Base-by-base conservation (phyloP, 1,284 basidiomycete species). In the Tausonia pullulans region DNA sequence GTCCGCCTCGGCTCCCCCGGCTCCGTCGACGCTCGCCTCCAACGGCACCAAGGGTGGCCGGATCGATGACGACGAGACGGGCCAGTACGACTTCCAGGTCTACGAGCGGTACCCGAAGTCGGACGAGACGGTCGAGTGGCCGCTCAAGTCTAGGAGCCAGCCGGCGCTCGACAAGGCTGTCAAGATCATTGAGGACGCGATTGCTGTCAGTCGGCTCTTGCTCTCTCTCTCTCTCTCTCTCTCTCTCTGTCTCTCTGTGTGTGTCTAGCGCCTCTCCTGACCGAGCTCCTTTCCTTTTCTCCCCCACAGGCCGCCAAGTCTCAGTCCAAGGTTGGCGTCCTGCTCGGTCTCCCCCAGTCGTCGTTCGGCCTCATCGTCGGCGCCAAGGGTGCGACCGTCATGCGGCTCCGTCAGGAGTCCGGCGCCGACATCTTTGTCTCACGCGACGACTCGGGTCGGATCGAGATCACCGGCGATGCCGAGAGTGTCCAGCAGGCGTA, bases 391-490 rank as follows among this genome's bases (percentile, higher is more conserved):
- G 73, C 89, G n/a, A 94, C 90, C 70, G 88, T 94, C 65, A 80
- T 85, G 60, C 85, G 90, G 63, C 81, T 95, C 58, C 85, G 91
- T 67, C 82, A 81, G 64, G 89, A 92, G 77, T 93, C 88, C 62
- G 88, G 89, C 52, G 87, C 90, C 63, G 90, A 93, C 74, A 91
- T 95, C 69, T 88, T 84, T 55, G 88, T 94, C 68, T 84, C 88
- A 74, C 84, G 87, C 69, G 89, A 92, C 69, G 87, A 87, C 72
- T 88, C 81, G 72, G 85, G 85, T 40, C 90, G 93, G 71, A 83
- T 65, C 43, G 59, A 65, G 59, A 65, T 65, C 59, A 59, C 55
- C 40, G 90, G 91, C 69, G 71, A 86, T 79, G 53, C 68, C 74
- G 74, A 79, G 63, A 84, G 86, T 65, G 84, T 93, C 62, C 75